Conservation (phyloP, 129 eudicot species). For the Glebionis coronaria region DNA sequence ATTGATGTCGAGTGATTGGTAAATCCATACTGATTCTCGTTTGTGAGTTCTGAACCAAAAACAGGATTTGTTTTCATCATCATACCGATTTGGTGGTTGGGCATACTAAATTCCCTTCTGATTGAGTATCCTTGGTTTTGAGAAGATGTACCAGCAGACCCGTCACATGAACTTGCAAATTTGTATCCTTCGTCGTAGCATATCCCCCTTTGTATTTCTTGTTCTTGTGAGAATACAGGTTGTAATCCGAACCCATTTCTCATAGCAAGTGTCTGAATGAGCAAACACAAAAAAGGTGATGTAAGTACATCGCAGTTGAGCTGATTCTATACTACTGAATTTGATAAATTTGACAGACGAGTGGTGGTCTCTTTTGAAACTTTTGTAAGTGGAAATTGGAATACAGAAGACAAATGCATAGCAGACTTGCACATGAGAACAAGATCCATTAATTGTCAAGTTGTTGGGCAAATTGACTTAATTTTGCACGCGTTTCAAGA, state of each 20-base stretch:
- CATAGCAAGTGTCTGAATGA: slow-evolving; percentile 81
- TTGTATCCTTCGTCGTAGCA: slow-evolving; percentile 41
- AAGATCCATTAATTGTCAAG: too few species aligned
- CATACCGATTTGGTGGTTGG: slow-evolving; percentile 33
- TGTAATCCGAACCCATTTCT: slow-evolving; percentile 77
- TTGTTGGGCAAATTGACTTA: too few species aligned
- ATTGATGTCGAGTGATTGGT: slow-evolving; percentile 38
- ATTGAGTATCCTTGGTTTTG: slow-evolving; percentile 40
- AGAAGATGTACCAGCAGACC: slow-evolving; percentile 23
- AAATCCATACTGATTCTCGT: slow-evolving; percentile 43
- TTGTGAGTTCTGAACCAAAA: slow-evolving; percentile 39
- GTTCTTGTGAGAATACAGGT: slow-evolving; percentile 60
- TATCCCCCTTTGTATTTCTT: slow-evolving; percentile 39
- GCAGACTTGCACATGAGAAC: too few species aligned
- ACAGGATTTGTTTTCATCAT: slow-evolving; percentile 41
- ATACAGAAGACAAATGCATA: too few species aligned
- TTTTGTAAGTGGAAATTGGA: too few species aligned
- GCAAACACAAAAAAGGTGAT: slow-evolving; percentile 1
- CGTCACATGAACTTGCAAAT: slow-evolving; percentile 38
- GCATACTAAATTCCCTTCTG: slow-evolving; percentile 38
- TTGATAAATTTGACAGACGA: too few species aligned
- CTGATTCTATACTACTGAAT: too few species aligned
- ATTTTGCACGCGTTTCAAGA: too few species aligned
- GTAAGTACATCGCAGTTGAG: too few species aligned
- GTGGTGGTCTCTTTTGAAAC: too few species aligned